phyloP scores from a whole-genome alignment of 2,329 filamentous ascomycete genomes.

The Cercospora sp. region DNA sequence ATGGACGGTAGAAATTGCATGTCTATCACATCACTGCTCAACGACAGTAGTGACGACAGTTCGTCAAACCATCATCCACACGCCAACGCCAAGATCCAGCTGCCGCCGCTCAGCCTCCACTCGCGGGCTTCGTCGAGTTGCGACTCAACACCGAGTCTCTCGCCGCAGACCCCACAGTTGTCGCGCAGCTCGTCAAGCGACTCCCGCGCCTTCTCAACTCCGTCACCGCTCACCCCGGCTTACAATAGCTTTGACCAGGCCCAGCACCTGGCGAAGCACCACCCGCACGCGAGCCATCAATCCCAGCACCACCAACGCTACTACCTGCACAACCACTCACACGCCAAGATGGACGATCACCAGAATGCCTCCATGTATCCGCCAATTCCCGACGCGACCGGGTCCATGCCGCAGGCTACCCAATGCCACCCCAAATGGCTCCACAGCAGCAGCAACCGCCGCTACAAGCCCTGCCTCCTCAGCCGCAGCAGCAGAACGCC shows the following conservation, averaged over 20 bases:
- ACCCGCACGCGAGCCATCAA: slow-evolving; percentile 23
- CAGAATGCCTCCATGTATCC: slow-evolving; percentile 39
- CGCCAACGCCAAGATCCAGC: slow-evolving; percentile 30
- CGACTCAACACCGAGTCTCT: slow-evolving; percentile 48
- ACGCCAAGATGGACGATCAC: slow-evolving; percentile 40
- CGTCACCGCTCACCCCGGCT: slow-evolving; percentile 51
- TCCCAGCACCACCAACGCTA: slow-evolving; percentile 28
- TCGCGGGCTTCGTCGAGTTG: slow-evolving; percentile 42
- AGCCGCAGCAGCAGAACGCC: slow-evolving; percentile 5
- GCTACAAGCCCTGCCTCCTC: slow-evolving; percentile 2
- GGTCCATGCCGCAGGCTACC: slow-evolving; percentile 37
- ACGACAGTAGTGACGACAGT: slow-evolving; percentile 45
- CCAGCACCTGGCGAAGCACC: slow-evolving; percentile 24
- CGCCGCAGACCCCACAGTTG: slow-evolving; percentile 50
- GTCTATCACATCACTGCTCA: slow-evolving; percentile 49
- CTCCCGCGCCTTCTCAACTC: slow-evolving; percentile 46
- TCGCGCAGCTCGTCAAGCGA: slow-evolving; percentile 51
- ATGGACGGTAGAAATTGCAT: slow-evolving; percentile 56
- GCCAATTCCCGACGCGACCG: slow-evolving; percentile 39
- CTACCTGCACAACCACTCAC: slow-evolving; percentile 22
- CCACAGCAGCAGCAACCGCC: slow-evolving; percentile 11
- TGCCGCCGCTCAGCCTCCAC: slow-evolving; percentile 28
- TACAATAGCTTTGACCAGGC: slow-evolving; percentile 37
- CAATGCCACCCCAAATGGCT: slow-evolving; percentile 33
- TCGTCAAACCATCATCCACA: neutral